A percentile compares a stretch with the other conserved stretches of the same genome.
Evolutionary conservation across 257 asterid genomes (phyloP).

Genomic region (Solanum megistacrolobum): DNA sequence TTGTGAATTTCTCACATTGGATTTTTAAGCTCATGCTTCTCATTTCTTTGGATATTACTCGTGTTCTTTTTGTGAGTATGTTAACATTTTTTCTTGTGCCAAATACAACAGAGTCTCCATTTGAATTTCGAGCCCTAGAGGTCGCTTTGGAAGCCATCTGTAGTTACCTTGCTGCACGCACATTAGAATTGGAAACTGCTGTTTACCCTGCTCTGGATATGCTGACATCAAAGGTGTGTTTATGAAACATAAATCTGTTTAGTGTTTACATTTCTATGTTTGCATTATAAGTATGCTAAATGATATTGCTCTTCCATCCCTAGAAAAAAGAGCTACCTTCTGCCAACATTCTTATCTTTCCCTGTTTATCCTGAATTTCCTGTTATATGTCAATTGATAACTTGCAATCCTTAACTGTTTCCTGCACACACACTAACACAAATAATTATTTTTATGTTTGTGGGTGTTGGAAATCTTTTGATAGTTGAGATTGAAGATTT

Average conservation of each 20-base stretch:
- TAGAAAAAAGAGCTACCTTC: neutral
- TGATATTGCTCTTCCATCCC: neutral
- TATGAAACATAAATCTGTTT: neutral
- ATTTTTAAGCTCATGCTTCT: neutral
- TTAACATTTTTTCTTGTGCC: slow-evolving; percentile 5
- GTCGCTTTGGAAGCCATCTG: slow-evolving; percentile 91
- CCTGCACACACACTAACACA: neutral
- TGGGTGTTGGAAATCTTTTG: neutral
- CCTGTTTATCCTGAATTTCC: neutral
- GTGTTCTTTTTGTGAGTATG: neutral
- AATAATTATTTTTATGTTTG: neutral
- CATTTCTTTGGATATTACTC: neutral
- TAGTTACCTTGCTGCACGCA: slow-evolving; percentile 75
- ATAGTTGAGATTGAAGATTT: no score
- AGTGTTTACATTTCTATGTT: neutral
- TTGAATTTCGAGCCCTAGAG: slow-evolving; percentile 84
- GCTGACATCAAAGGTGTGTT: slow-evolving; percentile 80
- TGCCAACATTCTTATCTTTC: neutral
- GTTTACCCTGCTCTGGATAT: slow-evolving; percentile 87
- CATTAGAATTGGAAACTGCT: slow-evolving; percentile 77
- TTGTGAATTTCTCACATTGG: neutral
- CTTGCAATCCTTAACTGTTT: neutral
- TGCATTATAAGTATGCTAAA: neutral
- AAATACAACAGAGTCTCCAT: slow-evolving; percentile 62
- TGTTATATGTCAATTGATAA: neutral